Evolutionary conservation across 1,284 basidiomycete genomes (phyloP).

Genomic region (Puccinia brachypodii): DNA sequence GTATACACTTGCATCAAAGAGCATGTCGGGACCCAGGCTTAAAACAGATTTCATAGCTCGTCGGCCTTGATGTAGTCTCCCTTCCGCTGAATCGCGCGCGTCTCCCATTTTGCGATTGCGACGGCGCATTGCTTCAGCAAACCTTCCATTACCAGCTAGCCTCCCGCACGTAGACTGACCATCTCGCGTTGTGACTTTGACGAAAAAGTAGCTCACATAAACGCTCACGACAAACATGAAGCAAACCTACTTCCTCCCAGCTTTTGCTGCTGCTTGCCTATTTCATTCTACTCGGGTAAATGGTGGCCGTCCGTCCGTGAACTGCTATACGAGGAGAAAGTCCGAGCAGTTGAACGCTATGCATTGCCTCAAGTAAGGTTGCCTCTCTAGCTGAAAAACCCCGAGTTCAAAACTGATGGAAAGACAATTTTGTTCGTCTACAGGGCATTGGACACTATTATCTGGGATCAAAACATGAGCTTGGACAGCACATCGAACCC

Average conservation of each 20-base stretch:
- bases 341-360: background rate
- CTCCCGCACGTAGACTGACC: background rate
- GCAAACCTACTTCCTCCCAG: background rate
- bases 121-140: background rate
- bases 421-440: background rate
- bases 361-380: background rate
- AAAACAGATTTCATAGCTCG: background rate
- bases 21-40: background rate
- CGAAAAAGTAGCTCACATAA: background rate
- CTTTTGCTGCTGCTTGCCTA: background rate
- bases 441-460: slow-evolving; percentile 7
- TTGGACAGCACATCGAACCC: background rate
- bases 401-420: background rate
- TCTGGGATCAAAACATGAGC: background rate
- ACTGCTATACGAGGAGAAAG: slow-evolving; percentile 1
- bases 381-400: background rate
- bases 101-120: background rate
- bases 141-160: background rate
- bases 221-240: background rate
- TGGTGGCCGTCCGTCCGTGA: background rate
- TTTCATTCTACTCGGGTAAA: background rate
- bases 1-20: background rate
- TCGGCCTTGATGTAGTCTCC: background rate
- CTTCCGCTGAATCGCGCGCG: background rate
- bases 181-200: background rate